phyloP scores from a whole-genome alignment of 164 flowering plant species.

The Kingdonia uniflora region DNA sequence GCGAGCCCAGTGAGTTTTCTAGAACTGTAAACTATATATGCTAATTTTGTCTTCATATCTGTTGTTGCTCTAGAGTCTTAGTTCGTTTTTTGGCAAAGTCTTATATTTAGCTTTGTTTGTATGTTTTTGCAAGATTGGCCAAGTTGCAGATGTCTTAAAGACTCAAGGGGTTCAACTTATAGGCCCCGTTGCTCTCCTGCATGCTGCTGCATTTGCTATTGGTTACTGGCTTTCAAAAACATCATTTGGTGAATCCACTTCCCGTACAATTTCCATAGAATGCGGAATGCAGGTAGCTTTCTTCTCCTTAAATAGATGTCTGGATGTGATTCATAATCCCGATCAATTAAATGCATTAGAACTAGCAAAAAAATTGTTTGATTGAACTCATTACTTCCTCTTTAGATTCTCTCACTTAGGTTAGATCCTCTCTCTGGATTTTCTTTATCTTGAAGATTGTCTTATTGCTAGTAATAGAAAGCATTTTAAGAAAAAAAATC shows the following conservation, averaged over 20 bases:
- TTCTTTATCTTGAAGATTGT: no score
- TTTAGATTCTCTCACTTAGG: no score
- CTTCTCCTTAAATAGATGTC: constrained; percentile 1
- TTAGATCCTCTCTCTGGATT: no score
- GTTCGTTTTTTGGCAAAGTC: neutral
- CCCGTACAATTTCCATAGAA: constrained; percentile 93
- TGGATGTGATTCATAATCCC: no score
- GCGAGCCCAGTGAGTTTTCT: constrained; percentile 89
- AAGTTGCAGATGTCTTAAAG: constrained; percentile 88
- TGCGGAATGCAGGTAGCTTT: constrained; percentile 95
- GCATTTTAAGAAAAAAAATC: no score
- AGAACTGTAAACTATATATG: neutral
- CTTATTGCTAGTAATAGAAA: no score
- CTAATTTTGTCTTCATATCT: neutral
- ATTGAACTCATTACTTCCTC: no score
- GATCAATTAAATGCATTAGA: no score
- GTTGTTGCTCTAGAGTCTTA: no score
- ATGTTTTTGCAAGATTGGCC: constrained; percentile 56
- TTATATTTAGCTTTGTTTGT: neutral
- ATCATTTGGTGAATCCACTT: constrained; percentile 96
- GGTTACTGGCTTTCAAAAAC: constrained; percentile 77
- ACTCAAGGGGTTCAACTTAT: constrained; percentile 79
- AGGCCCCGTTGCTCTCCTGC: constrained; percentile 74
- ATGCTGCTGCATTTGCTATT: constrained; percentile 83
- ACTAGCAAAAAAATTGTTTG: no score